Conservation (phyloP, 2,329 filamentous ascomycete species). For the Colletotrichum sp. region DNA sequence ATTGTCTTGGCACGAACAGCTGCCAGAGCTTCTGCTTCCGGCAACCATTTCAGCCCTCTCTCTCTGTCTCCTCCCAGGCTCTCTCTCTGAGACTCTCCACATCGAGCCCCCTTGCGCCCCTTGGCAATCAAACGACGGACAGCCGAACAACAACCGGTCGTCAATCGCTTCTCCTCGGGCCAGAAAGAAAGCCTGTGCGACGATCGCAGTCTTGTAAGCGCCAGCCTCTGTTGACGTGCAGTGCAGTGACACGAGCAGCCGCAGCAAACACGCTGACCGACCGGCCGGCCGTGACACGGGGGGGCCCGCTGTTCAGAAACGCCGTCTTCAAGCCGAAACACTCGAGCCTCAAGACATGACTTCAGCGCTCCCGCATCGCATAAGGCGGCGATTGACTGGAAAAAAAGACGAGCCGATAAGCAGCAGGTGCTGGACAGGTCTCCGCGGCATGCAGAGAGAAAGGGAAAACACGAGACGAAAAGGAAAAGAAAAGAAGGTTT, state of each 20-base stretch:
- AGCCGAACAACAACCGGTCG: not conserved
- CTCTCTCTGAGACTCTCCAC: conserved; percentile 6
- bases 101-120: not conserved
- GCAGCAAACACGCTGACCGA: not conserved
- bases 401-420: not conserved
- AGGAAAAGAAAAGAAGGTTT: not conserved
- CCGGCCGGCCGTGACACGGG: not conserved
- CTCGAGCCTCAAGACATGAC: not conserved
- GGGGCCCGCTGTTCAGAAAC: conserved; percentile 10
- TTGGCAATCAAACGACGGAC: conserved; percentile 2
- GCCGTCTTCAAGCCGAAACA: conserved; percentile 5
- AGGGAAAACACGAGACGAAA: not conserved
- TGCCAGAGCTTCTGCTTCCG: not conserved
- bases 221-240: not conserved
- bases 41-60: not conserved
- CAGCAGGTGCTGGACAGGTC: not conserved
- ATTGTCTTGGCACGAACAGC: conserved; percentile 6
- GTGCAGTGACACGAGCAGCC: not conserved
- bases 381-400: not conserved
- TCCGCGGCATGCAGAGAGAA: not conserved
- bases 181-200: not conserved
- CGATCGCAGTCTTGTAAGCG: not conserved
- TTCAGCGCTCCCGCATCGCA: not conserved
- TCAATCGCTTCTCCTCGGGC: not conserved
- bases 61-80: not conserved